A percentile compares a stretch with the other conserved stretches of the same genome.
Conservation (phyloP, 2,329 filamentous ascomycete genomes). For the Dactylellina cionopaga region DNA sequence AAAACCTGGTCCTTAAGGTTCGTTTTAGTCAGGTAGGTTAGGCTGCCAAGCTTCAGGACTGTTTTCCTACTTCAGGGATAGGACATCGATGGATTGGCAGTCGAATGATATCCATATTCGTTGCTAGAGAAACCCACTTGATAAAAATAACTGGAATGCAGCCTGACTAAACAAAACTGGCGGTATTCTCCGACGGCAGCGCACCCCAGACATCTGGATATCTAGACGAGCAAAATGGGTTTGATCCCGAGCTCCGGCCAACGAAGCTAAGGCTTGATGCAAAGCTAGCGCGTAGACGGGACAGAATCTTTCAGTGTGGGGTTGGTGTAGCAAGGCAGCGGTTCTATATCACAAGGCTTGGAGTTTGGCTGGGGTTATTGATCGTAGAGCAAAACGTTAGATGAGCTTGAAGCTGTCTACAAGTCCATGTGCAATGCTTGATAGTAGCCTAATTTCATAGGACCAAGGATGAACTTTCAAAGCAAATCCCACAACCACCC, state of each 20-base stretch:
- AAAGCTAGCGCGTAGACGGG: conserved; percentile 50
- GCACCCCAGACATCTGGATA: conserved; percentile 38
- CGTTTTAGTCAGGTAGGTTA: background rate
- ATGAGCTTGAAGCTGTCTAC: no score
- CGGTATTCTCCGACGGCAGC: conserved; percentile 50
- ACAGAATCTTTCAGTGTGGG: conserved; percentile 40
- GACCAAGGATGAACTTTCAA: background rate
- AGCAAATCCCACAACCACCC: no score
- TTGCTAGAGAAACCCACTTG: conserved; percentile 40
- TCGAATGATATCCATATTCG: conserved; percentile 30
- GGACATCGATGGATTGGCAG: conserved; percentile 5
- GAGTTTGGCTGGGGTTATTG: conserved; percentile 23
- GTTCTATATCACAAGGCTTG: conserved; percentile 14
- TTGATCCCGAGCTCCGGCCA: conserved; percentile 50
- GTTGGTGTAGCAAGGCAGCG: conserved; percentile 36
- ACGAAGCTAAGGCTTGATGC: conserved; percentile 46
- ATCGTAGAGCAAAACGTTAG: no score
- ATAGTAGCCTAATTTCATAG: conserved; percentile 25
- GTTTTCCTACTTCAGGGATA: conserved; percentile 29
- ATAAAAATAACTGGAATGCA: conserved; percentile 22
- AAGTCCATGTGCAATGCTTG: no score
- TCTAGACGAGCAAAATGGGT: conserved; percentile 50
- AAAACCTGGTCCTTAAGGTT: conserved; percentile 25
- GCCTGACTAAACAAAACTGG: conserved; percentile 6
- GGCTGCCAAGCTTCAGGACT: conserved; percentile 36